Base-by-base conservation (phyloP, 2,329 filamentous ascomycete species). In the Fusarium zealandicum region DNA sequence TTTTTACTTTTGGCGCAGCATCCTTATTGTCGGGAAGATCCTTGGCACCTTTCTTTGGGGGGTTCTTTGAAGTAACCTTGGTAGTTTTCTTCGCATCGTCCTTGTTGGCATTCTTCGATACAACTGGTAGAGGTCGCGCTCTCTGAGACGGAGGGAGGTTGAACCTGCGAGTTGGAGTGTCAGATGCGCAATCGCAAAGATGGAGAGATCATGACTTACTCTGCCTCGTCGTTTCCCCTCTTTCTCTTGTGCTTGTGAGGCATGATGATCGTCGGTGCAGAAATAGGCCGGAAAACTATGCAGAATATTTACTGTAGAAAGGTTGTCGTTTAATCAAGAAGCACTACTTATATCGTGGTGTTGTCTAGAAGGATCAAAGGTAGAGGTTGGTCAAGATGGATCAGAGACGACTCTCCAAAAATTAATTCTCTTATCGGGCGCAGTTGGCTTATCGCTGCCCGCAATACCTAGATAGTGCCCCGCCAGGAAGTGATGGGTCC, bases 201-300 rank as follows among this genome's bases (percentile, higher is more conserved):
- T 36, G 12, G 17, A 36, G n/a, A 11, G 17, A 20, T 47, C 13
- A 46, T 6, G 39, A 25, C 59, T 41, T 52, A 68, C 65, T 61
- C 65, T 37, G 60, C 38, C 31, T 64, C 55, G 37, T 78, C 76
- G 54, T 87, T 82, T 43, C 79, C 80, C 50, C 84, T 83, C 62
- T 75, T 76, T 54, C 90, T 82, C 59, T 89, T 93, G 73, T 96
- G 91, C 76, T 96, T 96, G 77, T 93, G 90, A 72, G 91, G 91
- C 91, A 96, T 96, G 59, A 13, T 28, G 17, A 9, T 11, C 10
- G 14, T 13, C 35, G 5, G 9, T 25, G 6, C 6, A 4, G 8
- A 8, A 4, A 6, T 3, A 2, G 9, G 20, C 7, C 1, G 13
- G 14, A 6, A 12, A 14, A 9, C 1, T 2, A 12, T 9, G 18